Evolutionary conservation across 805 yeast species (phyloP), one percentile per base, ranked within the genome.

Genomic region (Saccharomycopsis selenospora): DNA sequence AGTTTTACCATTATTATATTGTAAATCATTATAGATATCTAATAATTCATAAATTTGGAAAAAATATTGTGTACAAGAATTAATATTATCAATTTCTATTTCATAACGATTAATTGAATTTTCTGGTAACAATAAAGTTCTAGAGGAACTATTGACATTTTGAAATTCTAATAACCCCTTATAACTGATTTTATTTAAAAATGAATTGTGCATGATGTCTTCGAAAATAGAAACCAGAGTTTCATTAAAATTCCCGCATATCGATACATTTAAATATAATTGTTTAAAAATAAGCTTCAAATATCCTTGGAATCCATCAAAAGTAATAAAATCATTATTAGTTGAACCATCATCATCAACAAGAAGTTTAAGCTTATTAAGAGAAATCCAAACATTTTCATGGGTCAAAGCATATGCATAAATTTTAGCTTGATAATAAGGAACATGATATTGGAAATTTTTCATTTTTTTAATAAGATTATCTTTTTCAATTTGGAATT

Each of bases 11-110:
- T 25, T 28, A 7, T 17, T 14, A 23, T 47, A 24, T 13, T 42
- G 36, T 20, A 47, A 28, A 22, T 47, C 50, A n/a, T 7, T 3
- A 18, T 17, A 47, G 2, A 43, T 47, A 20, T 42, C 43, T 18
- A 29, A 40, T n/a, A 25, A 3, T 3, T 70, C 61, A 11, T 85
- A 88, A 30, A 87, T 63, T 63, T 88, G 95, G 42, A 82, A 68
- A 53, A 77, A 79, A 58, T 86, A 79, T 56, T 86, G 95, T 56
- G 89, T 77, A 63, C 95, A 85, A 0, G 95, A 84, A 60, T 91
- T 91, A 50, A 83, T 73, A 61, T 91, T 87, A 41, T 72, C 76
- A 44, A 84, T 65, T 1, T 57, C 50, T 24, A 69, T 64, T 47
- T 79, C 79, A 55, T 64, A 81, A 54, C 79, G 71, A 50, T 63